These are phyloP conservation scores for Daldinia concentrica DNA, from an alignment of 495 filamentous ascomycete genomes.

Conservation along the genomic window DNA sequence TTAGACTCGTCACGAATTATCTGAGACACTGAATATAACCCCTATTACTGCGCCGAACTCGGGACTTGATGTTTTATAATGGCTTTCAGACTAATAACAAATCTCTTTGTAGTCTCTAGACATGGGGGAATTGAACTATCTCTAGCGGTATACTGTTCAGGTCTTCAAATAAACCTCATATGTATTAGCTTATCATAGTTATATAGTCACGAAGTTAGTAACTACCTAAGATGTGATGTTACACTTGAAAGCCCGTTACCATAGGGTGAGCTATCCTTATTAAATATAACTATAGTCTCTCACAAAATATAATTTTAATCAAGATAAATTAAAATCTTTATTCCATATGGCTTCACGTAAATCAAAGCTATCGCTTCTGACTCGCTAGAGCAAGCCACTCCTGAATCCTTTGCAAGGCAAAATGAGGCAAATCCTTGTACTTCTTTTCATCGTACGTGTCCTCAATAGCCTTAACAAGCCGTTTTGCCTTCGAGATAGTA, in stretches of 20 bases:
- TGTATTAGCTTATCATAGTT: too few relatives aligned
- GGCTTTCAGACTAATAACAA: neutral
- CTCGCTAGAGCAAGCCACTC: constrained; percentile 43
- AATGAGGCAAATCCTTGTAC: constrained; percentile 44
- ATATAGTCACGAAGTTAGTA: too few relatives aligned
- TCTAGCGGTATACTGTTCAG: too few relatives aligned
- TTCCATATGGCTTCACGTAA: neutral
- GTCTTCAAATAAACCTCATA: too few relatives aligned
- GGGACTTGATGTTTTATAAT: neutral
- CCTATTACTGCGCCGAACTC: neutral
- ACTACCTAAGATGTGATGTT: too few relatives aligned
- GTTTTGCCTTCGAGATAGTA: constrained; percentile 40
- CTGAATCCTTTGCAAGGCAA: constrained; percentile 42
- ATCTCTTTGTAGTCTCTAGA: neutral
- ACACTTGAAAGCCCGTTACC: too few relatives aligned
- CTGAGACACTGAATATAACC: neutral
- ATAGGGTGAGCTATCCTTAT: too few relatives aligned
- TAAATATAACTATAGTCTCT: neutral
- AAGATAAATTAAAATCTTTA: neutral
- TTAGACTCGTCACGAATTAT: neutral
- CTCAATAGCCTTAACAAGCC: constrained; percentile 42
- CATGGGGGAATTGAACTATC: too few relatives aligned
- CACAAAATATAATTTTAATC: neutral
- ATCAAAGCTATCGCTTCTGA: neutral
- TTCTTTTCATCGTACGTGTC: constrained; percentile 47